Evolutionary conservation across 2,329 filamentous ascomycete genomes (phyloP).

Genomic region (Colletotrichum falcatum): DNA sequence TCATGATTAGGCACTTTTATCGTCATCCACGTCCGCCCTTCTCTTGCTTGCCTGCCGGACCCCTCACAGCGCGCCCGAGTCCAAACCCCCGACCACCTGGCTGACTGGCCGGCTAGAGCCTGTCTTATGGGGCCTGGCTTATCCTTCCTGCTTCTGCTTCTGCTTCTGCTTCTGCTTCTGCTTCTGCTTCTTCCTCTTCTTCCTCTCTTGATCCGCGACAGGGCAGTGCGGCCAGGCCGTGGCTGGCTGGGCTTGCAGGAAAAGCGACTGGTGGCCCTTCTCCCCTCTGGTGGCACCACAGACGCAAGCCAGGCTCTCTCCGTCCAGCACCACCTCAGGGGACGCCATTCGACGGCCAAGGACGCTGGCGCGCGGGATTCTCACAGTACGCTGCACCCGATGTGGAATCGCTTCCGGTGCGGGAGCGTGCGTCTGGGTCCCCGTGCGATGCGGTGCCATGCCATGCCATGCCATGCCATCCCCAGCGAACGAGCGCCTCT

Average conservation of each 20-base stretch:
- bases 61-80: too few species aligned
- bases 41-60: neutral
- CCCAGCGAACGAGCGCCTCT: neutral
- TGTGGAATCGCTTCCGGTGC: conserved; percentile 24
- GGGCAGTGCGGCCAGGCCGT: neutral
- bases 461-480: too few species aligned
- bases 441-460: conserved; percentile 11
- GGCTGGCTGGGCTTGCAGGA: conserved; percentile 14
- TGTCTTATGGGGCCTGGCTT: neutral
- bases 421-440: conserved; percentile 2
- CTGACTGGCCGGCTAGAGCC: neutral
- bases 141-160: too few species aligned
- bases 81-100: neutral
- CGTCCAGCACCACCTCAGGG: neutral
- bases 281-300: conserved; percentile 25
- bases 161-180: neutral
- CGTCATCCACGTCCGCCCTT: conserved; percentile 12
- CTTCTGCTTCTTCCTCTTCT: neutral
- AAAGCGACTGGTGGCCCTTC: neutral
- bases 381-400: conserved; percentile 17
- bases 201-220: neutral
- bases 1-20: conserved; percentile 19
- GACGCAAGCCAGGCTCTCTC: conserved; percentile 26
- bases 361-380: conserved; percentile 8
- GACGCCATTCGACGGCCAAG: neutral